phyloP scores from a whole-genome alignment of 1,284 basidiomycete species.

The Irpex sp. region DNA sequence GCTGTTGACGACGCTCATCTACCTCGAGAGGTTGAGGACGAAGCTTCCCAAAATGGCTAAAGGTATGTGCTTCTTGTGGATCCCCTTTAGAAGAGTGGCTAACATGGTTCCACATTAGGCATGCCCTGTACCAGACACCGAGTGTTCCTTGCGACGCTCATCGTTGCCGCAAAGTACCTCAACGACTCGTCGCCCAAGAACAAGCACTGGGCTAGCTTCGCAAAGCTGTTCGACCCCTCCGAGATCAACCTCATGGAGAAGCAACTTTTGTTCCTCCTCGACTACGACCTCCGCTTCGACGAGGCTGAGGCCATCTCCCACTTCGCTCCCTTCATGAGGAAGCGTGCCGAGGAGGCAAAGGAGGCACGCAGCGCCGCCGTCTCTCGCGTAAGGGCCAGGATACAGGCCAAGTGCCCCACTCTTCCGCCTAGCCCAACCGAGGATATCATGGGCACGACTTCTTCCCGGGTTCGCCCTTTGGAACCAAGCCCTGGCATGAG shows the following conservation, averaged over 20 bases:
- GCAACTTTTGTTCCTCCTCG: slow-evolving; percentile 85
- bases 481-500: slow-evolving; percentile 34
- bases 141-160: slow-evolving; percentile 93
- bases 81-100: slow-evolving; percentile 5
- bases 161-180: slow-evolving; percentile 96
- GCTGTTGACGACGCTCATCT: slow-evolving; percentile 89
- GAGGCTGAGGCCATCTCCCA: slow-evolving; percentile 69
- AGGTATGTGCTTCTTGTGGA: slow-evolving; percentile 46
- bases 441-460: slow-evolving; percentile 21
- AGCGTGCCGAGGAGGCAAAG: slow-evolving; percentile 30
- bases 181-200: slow-evolving; percentile 97
- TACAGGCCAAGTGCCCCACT: slow-evolving; percentile 36
- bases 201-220: slow-evolving; percentile 87
- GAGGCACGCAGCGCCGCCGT: slow-evolving; percentile 53
- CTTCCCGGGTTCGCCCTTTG: slow-evolving; percentile 19
- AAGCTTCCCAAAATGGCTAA: slow-evolving; percentile 85
- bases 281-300: slow-evolving; percentile 85
- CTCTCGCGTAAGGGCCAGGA: slow-evolving; percentile 56
- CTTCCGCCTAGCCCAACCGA: slow-evolving; percentile 38
- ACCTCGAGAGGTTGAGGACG: slow-evolving; percentile 83
- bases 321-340: slow-evolving; percentile 60
- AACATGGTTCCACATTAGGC: slow-evolving; percentile 39
- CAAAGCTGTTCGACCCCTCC: slow-evolving; percentile 67
- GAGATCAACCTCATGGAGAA: slow-evolving; percentile 97
- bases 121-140: slow-evolving; percentile 93